Evolutionary conservation across 148 eudicot species (phyloP), one percentile per base, ranked within the genome.

Genomic region (Polygonum aviculare): DNA sequence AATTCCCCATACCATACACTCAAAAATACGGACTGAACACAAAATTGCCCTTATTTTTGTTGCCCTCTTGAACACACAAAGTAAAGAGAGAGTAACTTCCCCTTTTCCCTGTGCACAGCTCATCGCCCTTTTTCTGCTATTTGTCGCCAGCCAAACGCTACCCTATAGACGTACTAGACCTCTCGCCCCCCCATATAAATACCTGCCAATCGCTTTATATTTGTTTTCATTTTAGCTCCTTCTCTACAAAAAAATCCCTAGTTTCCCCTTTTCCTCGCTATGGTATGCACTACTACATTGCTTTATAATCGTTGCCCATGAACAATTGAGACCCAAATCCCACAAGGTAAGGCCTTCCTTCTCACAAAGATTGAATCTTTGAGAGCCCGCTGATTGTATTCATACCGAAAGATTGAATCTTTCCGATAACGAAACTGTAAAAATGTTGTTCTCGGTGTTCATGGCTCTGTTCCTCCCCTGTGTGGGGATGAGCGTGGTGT

Each of bases 391-490:
- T 39, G 41, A 21, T 60, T 8, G 50, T 9, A 74, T 2, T 1
- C 19, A 5, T 1, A 26, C 1, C 31, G 31, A 8, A 8, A 16
- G 67, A 60, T 60, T 60, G 31, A 60, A 8, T 31, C 11, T 16
- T 60, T 9, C n/a, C n/a, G 1, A 44, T 0, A 19, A 33, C 0
- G 0, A 16, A 62, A 26, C 22, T 33, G 1, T 2, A 7, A 72
- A 36, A 15, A 89, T 92, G 97, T 51, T 89, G 72, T 47, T 88
- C 5, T 82, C 97, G 10, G 77, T 92, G 15, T 87, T 89, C 63
- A 80, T 94, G 9, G 97, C 98, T 0, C 82, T 94, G 36, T 94
- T 94, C 72, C 85, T 94, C 0, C 95, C 97, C 3, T 94, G 95
- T 75, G 91, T 87, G 3, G 93, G 91, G 11, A 90, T 94, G 95